These are phyloP conservation scores for Clarkia xantiana DNA, from an alignment of 345 rosid genomes.

Conservation along the genomic window DNA sequence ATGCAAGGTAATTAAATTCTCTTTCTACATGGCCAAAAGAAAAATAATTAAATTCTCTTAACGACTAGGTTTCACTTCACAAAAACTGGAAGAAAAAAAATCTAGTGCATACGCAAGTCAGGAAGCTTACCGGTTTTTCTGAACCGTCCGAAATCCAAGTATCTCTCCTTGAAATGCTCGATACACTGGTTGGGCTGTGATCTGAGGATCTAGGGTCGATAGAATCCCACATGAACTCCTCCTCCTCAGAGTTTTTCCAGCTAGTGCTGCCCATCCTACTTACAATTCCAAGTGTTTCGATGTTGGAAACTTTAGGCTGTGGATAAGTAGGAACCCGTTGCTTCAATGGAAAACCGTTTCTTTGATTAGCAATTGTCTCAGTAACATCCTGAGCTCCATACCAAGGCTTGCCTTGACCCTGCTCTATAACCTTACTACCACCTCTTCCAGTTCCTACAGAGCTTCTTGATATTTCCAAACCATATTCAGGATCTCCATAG, in stretches of 20 bases:
- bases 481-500: slow-evolving; percentile 47
- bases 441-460: slow-evolving; percentile 43
- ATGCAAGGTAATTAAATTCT: too few species aligned
- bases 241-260: slow-evolving; percentile 97
- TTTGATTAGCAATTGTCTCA: slow-evolving; percentile 42
- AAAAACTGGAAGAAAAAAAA: slow-evolving; percentile 1
- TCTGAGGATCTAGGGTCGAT: slow-evolving; percentile 59
- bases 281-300: slow-evolving; percentile 29
- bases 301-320: slow-evolving; percentile 27
- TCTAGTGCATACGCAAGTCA: background rate
- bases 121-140: slow-evolving; percentile 52
- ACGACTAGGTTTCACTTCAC: background rate
- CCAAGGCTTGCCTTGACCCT: slow-evolving; percentile 30
- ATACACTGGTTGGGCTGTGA: slow-evolving; percentile 28
- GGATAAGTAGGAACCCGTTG: slow-evolving; percentile 32
- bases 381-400: slow-evolving; percentile 31
- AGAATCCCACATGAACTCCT: slow-evolving; percentile 87
- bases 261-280: slow-evolving; percentile 24
- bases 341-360: slow-evolving; percentile 46
- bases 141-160: slow-evolving; percentile 36
- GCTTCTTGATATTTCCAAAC: slow-evolving; percentile 43
- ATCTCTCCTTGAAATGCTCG: slow-evolving; percentile 38
- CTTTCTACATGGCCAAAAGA: too few species aligned
- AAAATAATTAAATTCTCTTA: too few species aligned
- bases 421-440: slow-evolving; percentile 38